Percentiles rank a stretch among this genome's conserved stretches.
phyloP scores from a whole-genome alignment of 2,329 filamentous ascomycete genomes.

The Ceratocystis huliohia region DNA sequence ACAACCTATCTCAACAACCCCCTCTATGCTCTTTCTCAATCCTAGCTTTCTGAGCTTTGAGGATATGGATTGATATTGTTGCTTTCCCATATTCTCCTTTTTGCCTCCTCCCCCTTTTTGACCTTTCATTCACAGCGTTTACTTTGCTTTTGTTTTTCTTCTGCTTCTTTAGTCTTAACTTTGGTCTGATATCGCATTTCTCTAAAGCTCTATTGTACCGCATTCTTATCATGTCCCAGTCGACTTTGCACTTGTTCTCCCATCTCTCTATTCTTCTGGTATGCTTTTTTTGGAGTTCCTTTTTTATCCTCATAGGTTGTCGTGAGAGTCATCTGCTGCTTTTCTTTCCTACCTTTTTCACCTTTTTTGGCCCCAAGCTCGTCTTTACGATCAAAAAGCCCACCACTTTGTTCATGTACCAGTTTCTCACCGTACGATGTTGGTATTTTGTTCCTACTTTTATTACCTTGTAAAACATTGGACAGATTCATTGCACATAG shows the following conservation, averaged over 20 bases:
- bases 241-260: slow-evolving; percentile 9
- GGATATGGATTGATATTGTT: not conserved
- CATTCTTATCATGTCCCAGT: slow-evolving; percentile 1
- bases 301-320: slow-evolving; percentile 9
- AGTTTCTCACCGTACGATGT: not conserved
- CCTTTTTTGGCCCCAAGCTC: not conserved
- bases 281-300: slow-evolving; percentile 1
- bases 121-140: slow-evolving; percentile 5
- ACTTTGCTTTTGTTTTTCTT: slow-evolving; percentile 13
- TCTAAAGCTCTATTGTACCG: not conserved
- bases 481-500: no score
- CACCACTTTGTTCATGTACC: not conserved
- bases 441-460: not conserved
- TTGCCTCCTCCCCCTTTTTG: not conserved
- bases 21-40: not conserved
- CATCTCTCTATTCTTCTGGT: not conserved
- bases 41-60: not conserved
- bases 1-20: not conserved
- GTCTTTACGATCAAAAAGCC: not conserved
- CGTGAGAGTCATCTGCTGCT: not conserved
- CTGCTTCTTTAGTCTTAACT: slow-evolving; percentile 14
- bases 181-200: slow-evolving; percentile 10
- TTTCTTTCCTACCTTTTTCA: not conserved
- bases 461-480: no score
- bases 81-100: not conserved